phyloP scores from a whole-genome alignment of 257 asterid species.

The Nicotiana undulata region DNA sequence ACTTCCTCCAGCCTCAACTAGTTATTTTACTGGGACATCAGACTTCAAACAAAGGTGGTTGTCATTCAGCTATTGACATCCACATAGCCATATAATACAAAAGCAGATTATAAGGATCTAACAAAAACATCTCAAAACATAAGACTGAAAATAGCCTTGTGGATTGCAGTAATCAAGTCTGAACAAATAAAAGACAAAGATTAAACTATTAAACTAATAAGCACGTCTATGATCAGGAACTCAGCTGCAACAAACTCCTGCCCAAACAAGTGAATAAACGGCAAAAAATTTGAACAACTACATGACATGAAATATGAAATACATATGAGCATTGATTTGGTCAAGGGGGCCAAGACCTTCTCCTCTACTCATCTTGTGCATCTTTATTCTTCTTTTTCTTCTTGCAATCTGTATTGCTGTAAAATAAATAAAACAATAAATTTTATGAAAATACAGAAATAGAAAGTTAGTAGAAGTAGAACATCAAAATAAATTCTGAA shows the following conservation, averaged over 20 bases:
- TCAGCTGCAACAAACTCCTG: slow-evolving; percentile 5
- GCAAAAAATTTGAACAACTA: slow-evolving; percentile 1
- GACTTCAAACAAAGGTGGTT: not conserved
- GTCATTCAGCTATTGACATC: not conserved
- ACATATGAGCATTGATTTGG: slow-evolving; percentile 10
- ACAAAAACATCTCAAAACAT: not conserved
- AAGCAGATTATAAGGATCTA: not conserved
- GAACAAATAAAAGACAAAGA: not conserved
- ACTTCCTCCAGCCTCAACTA: not conserved
- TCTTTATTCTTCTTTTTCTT: slow-evolving; percentile 69
- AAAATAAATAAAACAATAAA: no score
- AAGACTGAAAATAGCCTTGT: not conserved
- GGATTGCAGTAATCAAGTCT: not conserved
- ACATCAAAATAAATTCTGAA: no score
- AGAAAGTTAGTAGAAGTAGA: no score
- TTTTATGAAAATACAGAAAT: no score
- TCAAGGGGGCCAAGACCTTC: not conserved
- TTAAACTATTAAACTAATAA: not conserved
- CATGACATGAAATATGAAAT: slow-evolving; percentile 18
- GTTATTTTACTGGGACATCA: not conserved
- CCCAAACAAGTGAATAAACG: slow-evolving; percentile 1
- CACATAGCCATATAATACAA: not conserved
- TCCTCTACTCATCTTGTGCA: slow-evolving; percentile 37
- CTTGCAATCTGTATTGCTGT: slow-evolving; percentile 63
- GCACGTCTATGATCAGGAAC: slow-evolving; percentile 5